Evolutionary conservation across 2,329 filamentous ascomycete species (phyloP), one percentile per base, ranked within the genome.

Genomic region (Chaetomiaceae sp.): DNA sequence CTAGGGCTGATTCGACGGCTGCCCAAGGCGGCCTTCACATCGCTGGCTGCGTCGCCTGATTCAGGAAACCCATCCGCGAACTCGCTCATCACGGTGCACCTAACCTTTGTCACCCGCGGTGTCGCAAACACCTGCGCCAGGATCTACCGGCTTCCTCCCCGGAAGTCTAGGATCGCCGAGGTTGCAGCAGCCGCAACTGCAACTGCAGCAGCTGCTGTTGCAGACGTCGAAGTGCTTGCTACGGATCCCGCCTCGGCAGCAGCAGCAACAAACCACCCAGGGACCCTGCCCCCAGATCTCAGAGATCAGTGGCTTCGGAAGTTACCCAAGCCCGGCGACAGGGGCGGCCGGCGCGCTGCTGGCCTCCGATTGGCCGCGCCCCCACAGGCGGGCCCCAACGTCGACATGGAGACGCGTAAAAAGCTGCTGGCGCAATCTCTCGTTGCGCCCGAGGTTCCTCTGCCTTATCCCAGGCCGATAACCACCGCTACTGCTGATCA

Each of bases 91-190:
- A 84, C 80, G 0, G 75, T 90, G 37, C 78, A 76, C 40, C 70
- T 97, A 44, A 80, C 71, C 0, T 73, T 93, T 37, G 62, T 85
- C 8, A 72, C 75, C 32, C 81, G 88, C 46, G 91, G 93, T 20
- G 77, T 84, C 1, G 86, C 83, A 3, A 72, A 68, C 0, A 69
- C 79, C 3, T 86, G 84, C 62, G 88, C 91, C 4, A 79, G 93
- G 29, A 82, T 97, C 54, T 98, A 97, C 66, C 83, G 87, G 12
- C 79, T 97, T 14, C 87, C 91, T n/a, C 65, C 70, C 1, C 47
- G 45, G 2, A 42, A 40, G 38, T 51, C 57, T 0, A 24, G 36
- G 2, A 38, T 57, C 8, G 45, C 48, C 8, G 50, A 56, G 3
- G 57, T 60, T 1, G 61, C 63, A 6, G 61, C 65, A n/a, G n/a